Percentiles rank a stretch among this genome's conserved stretches.
Evolutionary conservation across 208 protist genomes (phyloP).

Genomic region (Trichomonas vaginalis): DNA sequence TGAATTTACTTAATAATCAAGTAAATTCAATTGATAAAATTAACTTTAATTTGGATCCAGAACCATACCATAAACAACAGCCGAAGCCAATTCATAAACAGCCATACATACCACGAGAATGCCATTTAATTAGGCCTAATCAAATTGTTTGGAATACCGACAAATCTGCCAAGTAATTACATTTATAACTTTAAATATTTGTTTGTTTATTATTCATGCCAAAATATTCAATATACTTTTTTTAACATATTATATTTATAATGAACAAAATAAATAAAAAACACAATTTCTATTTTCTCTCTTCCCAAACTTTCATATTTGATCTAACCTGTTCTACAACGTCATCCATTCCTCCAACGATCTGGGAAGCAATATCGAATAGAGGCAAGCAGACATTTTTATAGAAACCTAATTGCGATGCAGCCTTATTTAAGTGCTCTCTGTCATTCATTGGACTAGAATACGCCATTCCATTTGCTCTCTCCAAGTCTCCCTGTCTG

Average conservation of each 20-base stretch:
- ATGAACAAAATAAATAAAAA: too few relatives aligned
- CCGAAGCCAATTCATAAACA: neutral
- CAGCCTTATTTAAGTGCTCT: neutral
- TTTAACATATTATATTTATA: too few relatives aligned
- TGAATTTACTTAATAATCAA: neutral
- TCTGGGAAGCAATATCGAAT: neutral
- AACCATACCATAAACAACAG: neutral
- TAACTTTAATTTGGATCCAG: neutral
- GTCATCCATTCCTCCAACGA: neutral
- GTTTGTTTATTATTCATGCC: too few relatives aligned
- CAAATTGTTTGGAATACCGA: neutral
- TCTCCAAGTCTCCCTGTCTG: neutral
- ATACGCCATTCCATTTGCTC: slow-evolving; percentile 1
- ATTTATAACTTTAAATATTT: too few relatives aligned
- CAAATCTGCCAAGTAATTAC: neutral
- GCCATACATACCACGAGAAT: neutral
- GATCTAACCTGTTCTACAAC: neutral
- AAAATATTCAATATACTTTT: too few relatives aligned
- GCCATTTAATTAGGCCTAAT: neutral
- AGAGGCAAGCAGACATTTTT: neutral
- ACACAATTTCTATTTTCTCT: neutral
- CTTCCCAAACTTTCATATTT: neutral
- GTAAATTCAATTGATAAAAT: neutral
- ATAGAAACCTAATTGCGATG: neutral
- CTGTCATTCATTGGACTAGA: neutral